Percentiles rank a stretch among this genome's conserved stretches.
These are phyloP conservation scores for Aspergillus udagawae DNA, from an alignment of 2,329 filamentous ascomycete genomes.

Conservation along the genomic window DNA sequence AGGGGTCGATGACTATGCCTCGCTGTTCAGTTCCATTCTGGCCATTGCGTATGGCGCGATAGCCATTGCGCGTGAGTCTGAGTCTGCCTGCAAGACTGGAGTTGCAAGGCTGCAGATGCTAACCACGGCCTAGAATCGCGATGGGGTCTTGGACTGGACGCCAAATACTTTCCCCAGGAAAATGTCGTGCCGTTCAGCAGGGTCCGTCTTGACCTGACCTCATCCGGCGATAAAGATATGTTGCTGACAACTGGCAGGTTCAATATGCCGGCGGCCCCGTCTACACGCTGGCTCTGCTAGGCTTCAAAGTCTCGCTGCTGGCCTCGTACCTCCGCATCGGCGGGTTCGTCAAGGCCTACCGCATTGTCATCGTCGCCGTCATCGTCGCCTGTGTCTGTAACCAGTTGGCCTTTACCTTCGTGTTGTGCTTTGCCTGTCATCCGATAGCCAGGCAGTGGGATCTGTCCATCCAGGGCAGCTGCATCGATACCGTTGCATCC, in stretches of 20 bases:
- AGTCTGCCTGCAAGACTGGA: no score
- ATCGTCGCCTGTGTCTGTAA: slow-evolving; percentile 35
- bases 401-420: slow-evolving; percentile 33
- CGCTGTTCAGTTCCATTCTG: slow-evolving; percentile 18
- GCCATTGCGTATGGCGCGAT: slow-evolving; percentile 15
- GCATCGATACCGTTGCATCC: slow-evolving; percentile 39
- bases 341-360: slow-evolving; percentile 36
- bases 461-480: slow-evolving; percentile 33
- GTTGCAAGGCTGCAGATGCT: no score
- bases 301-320: slow-evolving; percentile 48
- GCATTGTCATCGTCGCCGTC: slow-evolving; percentile 31
- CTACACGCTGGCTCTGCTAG: slow-evolving; percentile 33
- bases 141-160: slow-evolving; percentile 22
- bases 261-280: slow-evolving; percentile 27
- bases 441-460: slow-evolving; percentile 44
- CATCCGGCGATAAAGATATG: neutral
- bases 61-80: slow-evolving; percentile 18
- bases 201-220: slow-evolving; percentile 7
- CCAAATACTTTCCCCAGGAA: slow-evolving; percentile 16
- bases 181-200: slow-evolving; percentile 25
- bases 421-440: slow-evolving; percentile 22
- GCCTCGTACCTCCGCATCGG: slow-evolving; percentile 46
- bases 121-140: slow-evolving; percentile 19
- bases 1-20: slow-evolving; percentile 27
- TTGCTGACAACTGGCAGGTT: slow-evolving; percentile 15